These are phyloP conservation scores for Trametes villosa DNA, from an alignment of 768 basidiomycete species.

Conservation along the genomic window DNA sequence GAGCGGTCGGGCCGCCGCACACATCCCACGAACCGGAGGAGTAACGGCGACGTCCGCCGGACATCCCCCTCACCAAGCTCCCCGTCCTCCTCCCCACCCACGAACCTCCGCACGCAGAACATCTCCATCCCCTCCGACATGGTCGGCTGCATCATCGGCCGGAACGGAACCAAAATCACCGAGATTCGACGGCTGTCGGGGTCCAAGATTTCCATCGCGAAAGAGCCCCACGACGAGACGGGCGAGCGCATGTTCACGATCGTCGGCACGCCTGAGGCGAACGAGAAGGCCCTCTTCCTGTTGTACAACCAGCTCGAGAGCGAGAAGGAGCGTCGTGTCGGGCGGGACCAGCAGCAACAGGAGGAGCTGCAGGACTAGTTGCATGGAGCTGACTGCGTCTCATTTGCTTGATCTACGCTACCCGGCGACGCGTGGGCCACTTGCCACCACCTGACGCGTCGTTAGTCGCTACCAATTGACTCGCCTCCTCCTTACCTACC, in stretches of 20 bases:
- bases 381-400: not conserved
- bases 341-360: constrained; percentile 80
- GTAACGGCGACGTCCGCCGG: constrained; percentile 42
- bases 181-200: constrained; percentile 98
- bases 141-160: constrained; percentile 97
- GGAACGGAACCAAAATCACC: constrained; percentile 97
- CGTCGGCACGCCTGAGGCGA: constrained; percentile 92
- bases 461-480: not conserved
- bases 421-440: not conserved
- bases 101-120: constrained; percentile 96
- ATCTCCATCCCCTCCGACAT: constrained; percentile 99
- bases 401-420: constrained; percentile 12
- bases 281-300: constrained; percentile 97
- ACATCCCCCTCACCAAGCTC: constrained; percentile 56
- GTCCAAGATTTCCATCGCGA: constrained; percentile 97
- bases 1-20: constrained; percentile 71
- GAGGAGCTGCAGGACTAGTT: constrained; percentile 48
- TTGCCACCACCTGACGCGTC: not conserved
- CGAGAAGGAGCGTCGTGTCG: constrained; percentile 93
- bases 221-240: constrained; percentile 98
- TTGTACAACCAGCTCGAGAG: constrained; percentile 97
- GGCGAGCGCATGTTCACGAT: constrained; percentile 99
- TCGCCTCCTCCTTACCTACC: too few relatives aligned
- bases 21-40: constrained; percentile 57
- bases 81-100: constrained; percentile 51